These are phyloP conservation scores for Sanghuangporus weigelae DNA, from an alignment of 1,284 basidiomycete genomes.

Conservation along the genomic window DNA sequence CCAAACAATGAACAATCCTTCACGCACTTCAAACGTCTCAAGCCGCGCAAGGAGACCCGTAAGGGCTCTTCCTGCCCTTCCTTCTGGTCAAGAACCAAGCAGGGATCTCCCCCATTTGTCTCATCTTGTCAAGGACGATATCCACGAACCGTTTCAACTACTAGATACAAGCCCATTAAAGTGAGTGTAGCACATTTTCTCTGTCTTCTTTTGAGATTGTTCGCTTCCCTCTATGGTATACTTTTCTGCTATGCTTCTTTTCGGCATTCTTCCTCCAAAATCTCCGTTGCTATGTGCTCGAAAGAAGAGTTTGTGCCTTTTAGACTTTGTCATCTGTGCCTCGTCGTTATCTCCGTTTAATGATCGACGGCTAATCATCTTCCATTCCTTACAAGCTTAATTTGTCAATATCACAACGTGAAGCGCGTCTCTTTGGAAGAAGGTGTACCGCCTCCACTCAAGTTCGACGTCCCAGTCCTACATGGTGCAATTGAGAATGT, in stretches of 20 bases:
- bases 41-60: slow-evolving; percentile 9
- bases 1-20: slow-evolving; percentile 13
- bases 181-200: neutral
- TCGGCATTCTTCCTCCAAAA: neutral
- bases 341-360: neutral
- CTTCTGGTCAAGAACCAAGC: neutral
- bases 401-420: slow-evolving; percentile 16
- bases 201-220: neutral
- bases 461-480: slow-evolving; percentile 16
- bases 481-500: slow-evolving; percentile 5
- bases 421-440: slow-evolving; percentile 18
- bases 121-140: slow-evolving; percentile 9
- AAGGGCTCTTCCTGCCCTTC: slow-evolving; percentile 11
- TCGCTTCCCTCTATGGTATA: neutral
- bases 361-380: slow-evolving; percentile 4
- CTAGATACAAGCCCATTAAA: slow-evolving; percentile 12
- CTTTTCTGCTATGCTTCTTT: neutral
- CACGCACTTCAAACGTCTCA: slow-evolving; percentile 12
- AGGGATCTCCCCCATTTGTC: neutral
- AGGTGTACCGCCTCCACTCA: slow-evolving; percentile 17
- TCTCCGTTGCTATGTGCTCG: neutral
- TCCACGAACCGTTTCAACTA: slow-evolving; percentile 14
- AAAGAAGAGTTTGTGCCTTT: neutral
- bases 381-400: slow-evolving; percentile 7
- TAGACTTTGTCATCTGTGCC: neutral